phyloP scores from a whole-genome alignment of 208 protist genomes.

The Acanthamoeba triangularis region DNA sequence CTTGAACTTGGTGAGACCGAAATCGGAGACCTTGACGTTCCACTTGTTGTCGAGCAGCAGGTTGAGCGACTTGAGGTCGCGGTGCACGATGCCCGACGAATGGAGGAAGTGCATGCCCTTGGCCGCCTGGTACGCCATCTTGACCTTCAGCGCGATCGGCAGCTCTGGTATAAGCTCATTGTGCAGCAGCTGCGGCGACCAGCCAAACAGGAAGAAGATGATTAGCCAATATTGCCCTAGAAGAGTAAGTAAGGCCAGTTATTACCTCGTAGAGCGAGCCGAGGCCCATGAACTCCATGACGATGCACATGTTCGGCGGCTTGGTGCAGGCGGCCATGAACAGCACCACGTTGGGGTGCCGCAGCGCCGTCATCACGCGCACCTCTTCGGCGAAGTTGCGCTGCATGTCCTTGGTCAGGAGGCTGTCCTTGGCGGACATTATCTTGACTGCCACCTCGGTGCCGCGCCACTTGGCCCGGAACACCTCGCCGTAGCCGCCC shows the following conservation, averaged over 20 bases:
- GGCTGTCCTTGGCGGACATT: not conserved
- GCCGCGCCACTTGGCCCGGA: conserved; percentile 25
- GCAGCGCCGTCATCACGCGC: conserved; percentile 48
- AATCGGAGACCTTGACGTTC: conserved; percentile 61
- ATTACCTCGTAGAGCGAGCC: conserved; percentile 38
- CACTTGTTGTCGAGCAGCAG: conserved; percentile 48
- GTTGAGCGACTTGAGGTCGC: conserved; percentile 48
- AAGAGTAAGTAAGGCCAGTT: not conserved
- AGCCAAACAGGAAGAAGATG: not conserved
- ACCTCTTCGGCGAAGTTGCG: conserved; percentile 40
- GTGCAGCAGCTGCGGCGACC: not conserved
- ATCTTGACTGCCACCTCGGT: conserved; percentile 31
- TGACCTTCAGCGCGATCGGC: conserved; percentile 6
- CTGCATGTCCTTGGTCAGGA: conserved; percentile 48
- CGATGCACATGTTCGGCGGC: conserved; percentile 54
- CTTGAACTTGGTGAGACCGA: conserved; percentile 54
- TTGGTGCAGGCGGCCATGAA: conserved; percentile 60
- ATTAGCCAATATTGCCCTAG: not conserved
- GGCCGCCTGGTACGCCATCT: conserved; percentile 43
- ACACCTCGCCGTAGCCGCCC: conserved; percentile 60
- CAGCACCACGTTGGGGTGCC: conserved; percentile 50
- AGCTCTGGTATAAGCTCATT: conserved; percentile 9
- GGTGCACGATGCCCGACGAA: conserved; percentile 31
- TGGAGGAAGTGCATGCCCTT: conserved; percentile 42
- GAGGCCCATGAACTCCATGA: conserved; percentile 71